Conservation (phyloP, 805 yeast species). For the Saccharomycopsis babjevae region DNA sequence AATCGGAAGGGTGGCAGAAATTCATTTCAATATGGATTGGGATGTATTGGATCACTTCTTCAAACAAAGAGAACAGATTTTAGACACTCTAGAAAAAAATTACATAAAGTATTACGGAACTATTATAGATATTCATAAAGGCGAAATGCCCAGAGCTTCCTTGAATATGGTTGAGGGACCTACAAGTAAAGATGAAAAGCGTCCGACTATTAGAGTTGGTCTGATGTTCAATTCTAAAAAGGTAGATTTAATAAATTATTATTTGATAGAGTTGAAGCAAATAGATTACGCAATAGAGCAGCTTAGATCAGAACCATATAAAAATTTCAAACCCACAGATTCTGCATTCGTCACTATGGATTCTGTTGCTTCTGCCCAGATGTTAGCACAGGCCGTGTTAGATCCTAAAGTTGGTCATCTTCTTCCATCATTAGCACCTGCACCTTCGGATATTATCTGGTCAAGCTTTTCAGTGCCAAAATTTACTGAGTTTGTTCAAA, state of each 20-base stretch:
- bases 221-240: slow-evolving; percentile 22
- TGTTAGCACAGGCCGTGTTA: slow-evolving; percentile 90
- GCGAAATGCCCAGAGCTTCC: slow-evolving; percentile 12
- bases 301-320: slow-evolving; percentile 22
- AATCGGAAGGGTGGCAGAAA: slow-evolving; percentile 43
- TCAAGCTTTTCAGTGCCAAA: slow-evolving; percentile 68
- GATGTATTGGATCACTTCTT: slow-evolving; percentile 15
- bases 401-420: slow-evolving; percentile 82
- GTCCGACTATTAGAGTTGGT: slow-evolving; percentile 22
- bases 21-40: slow-evolving; percentile 21
- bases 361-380: slow-evolving; percentile 89
- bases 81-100: slow-evolving; percentile 51
- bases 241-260: slow-evolving; percentile 27
- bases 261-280: slow-evolving; percentile 27
- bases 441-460: slow-evolving; percentile 95
- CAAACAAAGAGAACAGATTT: slow-evolving; percentile 37
- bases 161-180: not conserved
- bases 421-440: slow-evolving; percentile 81
- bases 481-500: slow-evolving; percentile 21
- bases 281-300: slow-evolving; percentile 32
- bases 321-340: slow-evolving; percentile 29
- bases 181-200: not conserved
- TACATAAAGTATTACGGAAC: slow-evolving; percentile 60
- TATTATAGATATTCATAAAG: slow-evolving; percentile 11
- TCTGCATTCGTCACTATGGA: slow-evolving; percentile 92